phyloP scores from a whole-genome alignment of 148 eudicot species.

The Pharnaceum exiguum region DNA sequence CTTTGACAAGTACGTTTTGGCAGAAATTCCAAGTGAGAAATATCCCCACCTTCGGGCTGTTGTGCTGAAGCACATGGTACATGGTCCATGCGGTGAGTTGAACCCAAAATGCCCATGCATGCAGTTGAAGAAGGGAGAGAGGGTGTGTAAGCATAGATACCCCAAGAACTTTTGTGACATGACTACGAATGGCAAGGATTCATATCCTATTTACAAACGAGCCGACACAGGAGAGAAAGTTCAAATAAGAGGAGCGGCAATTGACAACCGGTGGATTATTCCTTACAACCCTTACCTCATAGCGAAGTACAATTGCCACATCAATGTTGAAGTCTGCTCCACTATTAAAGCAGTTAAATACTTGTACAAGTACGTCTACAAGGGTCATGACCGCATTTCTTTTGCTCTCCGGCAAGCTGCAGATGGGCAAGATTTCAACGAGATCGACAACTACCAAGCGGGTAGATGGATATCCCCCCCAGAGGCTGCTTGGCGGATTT shows the following conservation, averaged over 20 bases:
- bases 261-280: conserved; percentile 1
- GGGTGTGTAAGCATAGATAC: not conserved
- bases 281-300: conserved; percentile 3
- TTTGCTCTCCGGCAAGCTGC: not conserved
- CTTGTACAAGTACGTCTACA: no score
- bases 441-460: conserved; percentile 1
- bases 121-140: not conserved
- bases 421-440: not conserved
- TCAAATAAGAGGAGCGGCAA: not conserved
- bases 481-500: conserved; percentile 10
- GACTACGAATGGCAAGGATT: no score
- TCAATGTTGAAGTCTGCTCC: not conserved
- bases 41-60: no score
- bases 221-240: not conserved
- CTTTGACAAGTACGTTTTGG: no score
- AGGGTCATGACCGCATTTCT: conserved; percentile 3
- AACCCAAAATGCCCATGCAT: not conserved
- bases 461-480: conserved; percentile 9
- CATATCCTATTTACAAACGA: no score
- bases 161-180: no score
- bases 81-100: not conserved
- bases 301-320: no score
- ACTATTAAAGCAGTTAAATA: no score
- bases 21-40: no score
- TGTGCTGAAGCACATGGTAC: not conserved